phyloP scores from a whole-genome alignment of 1,284 basidiomycete species.

The Pyrrhoderma lamaoense region DNA sequence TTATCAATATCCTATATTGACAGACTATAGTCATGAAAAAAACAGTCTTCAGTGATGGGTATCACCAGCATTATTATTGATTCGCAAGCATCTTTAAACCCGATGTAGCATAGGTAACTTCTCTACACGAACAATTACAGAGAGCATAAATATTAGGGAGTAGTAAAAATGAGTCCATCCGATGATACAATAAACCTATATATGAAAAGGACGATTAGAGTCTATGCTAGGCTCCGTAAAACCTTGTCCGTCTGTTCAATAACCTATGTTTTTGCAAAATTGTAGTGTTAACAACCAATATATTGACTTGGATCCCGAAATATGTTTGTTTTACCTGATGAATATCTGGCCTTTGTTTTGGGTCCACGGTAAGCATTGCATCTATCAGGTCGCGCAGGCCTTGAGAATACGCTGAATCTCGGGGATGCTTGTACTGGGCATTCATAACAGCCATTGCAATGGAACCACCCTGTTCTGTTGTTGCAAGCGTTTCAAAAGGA shows the following conservation, averaged over 20 bases:
- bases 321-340: constrained; percentile 40
- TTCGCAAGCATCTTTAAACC: no score
- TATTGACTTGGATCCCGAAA: not conserved
- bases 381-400: constrained; percentile 78
- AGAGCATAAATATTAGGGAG: not conserved
- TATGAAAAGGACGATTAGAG: constrained; percentile 10
- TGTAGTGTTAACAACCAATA: constrained; percentile 1
- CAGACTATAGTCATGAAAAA: no score
- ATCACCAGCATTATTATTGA: no score
- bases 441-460: constrained; percentile 94
- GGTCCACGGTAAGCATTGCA: constrained; percentile 75
- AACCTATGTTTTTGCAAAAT: constrained; percentile 44
- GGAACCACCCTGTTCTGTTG: constrained; percentile 80
- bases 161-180: constrained; percentile 2
- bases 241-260: constrained; percentile 63
- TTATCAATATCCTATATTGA: no score
- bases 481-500: constrained; percentile 86
- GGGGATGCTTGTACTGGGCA: constrained; percentile 84
- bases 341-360: constrained; percentile 75
- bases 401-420: constrained; percentile 67
- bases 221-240: constrained; percentile 46
- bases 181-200: not conserved
- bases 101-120: no score
- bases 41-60: no score
- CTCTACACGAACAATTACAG: no score